Base-by-base conservation (phyloP, 192 early-diverging fungal genomes). In the Oehlia diaphana region DNA sequence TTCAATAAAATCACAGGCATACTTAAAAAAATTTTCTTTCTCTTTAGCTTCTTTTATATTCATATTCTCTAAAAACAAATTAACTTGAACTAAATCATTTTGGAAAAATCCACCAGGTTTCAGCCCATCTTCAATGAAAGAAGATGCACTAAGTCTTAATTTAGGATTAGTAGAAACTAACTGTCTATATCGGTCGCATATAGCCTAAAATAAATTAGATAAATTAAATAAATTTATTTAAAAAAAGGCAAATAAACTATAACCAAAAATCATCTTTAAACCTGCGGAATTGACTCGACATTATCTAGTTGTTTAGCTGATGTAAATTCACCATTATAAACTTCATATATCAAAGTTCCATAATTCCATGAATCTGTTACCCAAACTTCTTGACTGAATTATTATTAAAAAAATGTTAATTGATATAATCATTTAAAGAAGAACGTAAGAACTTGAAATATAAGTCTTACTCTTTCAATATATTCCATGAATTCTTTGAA, bases 11-110 rank as follows among this genome's bases (percentile, higher is more conserved):
- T n/a, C 6, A 39, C 2, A 35, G 39, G 47, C 80, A 62, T 72
- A 83, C 85, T 77, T 78, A 61, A 94, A 88, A 82, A 97, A 98
- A n/a, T 86, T 85, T 13, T 93, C 91, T 73, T 96, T 95, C 81
- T 98, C 96, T 63, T 85, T 79, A n/a, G 91, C 87, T 50, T 97
- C 96, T 80, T 97, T 97, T 70, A 99, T 91, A 44, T 91, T 90
- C 68, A 98, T 91, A 83, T 96, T 93, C 76, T 99, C 97, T n/a
- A 99, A 80, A 50, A 96, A 97, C 35, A 94, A 72, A 75, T 91
- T 94, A 19, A 92, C 88, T n/a, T 87, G 86, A 8, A 99, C 88
- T 79, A 99, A 94, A 68, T 94, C 92, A 26, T 89, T 93, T 68
- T 94, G 89, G 81, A 98, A 95, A 79, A 92, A 96, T 9, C 92